phyloP scores from a whole-genome alignment of 73 alveolate genomes.

The Blepharisma stoltei region DNA sequence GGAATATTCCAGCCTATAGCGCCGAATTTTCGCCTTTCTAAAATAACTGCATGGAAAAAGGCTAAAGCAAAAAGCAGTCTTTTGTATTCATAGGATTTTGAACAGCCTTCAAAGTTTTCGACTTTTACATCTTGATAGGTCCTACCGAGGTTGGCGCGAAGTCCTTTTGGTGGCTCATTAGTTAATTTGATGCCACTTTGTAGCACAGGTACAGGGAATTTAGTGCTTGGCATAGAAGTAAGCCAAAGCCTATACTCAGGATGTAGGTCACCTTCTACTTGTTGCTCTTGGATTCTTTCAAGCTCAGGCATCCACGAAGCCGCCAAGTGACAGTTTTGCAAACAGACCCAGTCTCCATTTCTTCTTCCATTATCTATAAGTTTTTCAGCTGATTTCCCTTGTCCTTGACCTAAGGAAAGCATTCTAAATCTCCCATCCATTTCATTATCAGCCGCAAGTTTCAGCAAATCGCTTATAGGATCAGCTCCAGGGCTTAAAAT shows the following conservation, averaged over 20 bases:
- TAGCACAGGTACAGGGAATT: slow-evolving; percentile 99
- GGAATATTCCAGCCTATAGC: slow-evolving; percentile 99
- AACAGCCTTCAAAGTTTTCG: slow-evolving; percentile 53
- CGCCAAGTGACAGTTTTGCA: slow-evolving; percentile 99
- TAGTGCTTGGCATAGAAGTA: slow-evolving; percentile 98
- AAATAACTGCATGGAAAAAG: slow-evolving; percentile 99
- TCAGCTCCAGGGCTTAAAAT: slow-evolving; percentile 99
- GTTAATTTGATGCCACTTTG: slow-evolving; percentile 93
- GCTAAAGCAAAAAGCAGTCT: slow-evolving; percentile 97
- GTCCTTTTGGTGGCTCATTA: slow-evolving; percentile 99
- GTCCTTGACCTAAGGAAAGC: slow-evolving; percentile 99
- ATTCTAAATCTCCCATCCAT: slow-evolving; percentile 90
- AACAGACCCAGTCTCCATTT: slow-evolving; percentile 99
- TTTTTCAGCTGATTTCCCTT: slow-evolving; percentile 96
- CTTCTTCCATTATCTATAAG: slow-evolving; percentile 62
- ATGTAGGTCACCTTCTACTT: slow-evolving; percentile 89
- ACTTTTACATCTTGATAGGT: slow-evolving; percentile 80
- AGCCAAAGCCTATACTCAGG: slow-evolving; percentile 98
- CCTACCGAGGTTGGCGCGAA: slow-evolving; percentile 96
- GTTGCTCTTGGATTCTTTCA: slow-evolving; percentile 97
- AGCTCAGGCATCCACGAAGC: slow-evolving; percentile 99
- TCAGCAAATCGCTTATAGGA: slow-evolving; percentile 96
- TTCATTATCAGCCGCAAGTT: slow-evolving; percentile 92
- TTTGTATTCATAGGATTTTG: slow-evolving; percentile 76
- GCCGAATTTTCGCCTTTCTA: slow-evolving; percentile 99